These are phyloP conservation scores for Aspergillus flavus DNA, from an alignment of 2,329 filamentous ascomycete species.

Conservation along the genomic window DNA sequence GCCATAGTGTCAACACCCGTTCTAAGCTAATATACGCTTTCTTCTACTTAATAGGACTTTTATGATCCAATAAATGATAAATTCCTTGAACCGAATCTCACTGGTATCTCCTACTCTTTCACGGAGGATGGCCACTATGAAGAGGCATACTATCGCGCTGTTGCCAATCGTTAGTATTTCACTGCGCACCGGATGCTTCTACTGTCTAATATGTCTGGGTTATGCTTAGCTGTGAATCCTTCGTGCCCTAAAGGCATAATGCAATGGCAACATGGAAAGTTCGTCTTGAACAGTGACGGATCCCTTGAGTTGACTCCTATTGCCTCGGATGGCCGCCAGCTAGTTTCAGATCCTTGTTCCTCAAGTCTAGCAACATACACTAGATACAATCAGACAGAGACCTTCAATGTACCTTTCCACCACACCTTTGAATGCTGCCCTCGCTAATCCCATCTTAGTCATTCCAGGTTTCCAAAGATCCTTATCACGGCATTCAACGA, in stretches of 20 bases:
- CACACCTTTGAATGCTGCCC: neutral
- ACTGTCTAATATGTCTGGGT: slow-evolving; percentile 6
- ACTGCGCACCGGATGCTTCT: neutral
- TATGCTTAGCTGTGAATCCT: slow-evolving; percentile 56
- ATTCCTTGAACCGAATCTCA: slow-evolving; percentile 66
- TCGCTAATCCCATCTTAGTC: slow-evolving; percentile 30
- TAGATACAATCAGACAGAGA: slow-evolving; percentile 67
- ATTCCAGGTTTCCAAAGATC: slow-evolving; percentile 54
- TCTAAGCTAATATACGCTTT: slow-evolving; percentile 1
- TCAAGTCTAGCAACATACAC: slow-evolving; percentile 60
- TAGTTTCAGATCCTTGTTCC: slow-evolving; percentile 67
- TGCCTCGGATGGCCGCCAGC: slow-evolving; percentile 66
- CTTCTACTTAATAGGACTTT: slow-evolving; percentile 57
- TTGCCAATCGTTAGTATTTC: slow-evolving; percentile 65
- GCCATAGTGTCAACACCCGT: neutral
- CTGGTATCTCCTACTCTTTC: slow-evolving; percentile 76
- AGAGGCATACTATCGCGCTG: slow-evolving; percentile 68
- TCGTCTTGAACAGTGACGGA: slow-evolving; percentile 58
- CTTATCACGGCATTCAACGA: slow-evolving; percentile 63
- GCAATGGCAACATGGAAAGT: slow-evolving; percentile 74
- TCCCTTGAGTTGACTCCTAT: slow-evolving; percentile 64
- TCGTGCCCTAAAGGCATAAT: slow-evolving; percentile 66
- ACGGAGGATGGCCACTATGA: slow-evolving; percentile 69
- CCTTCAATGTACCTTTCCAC: slow-evolving; percentile 57
- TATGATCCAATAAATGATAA: slow-evolving; percentile 68